Percentiles rank a stretch among this genome's conserved stretches.
Evolutionary conservation across 176 grass and related monocot species (phyloP).

Genomic region (Pharus latifolius): DNA sequence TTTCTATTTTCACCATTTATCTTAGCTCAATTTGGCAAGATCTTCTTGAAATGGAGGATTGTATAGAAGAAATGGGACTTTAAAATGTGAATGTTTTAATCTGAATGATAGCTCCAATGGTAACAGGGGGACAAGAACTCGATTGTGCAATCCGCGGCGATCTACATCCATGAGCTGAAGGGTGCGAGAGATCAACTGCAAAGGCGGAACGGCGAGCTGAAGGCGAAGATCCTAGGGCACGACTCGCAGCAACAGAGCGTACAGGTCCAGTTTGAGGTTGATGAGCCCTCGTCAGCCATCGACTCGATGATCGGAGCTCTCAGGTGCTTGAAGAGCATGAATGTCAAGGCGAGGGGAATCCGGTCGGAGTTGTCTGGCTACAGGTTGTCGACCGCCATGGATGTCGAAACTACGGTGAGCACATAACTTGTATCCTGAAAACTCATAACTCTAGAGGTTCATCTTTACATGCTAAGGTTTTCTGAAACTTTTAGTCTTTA

Average conservation of each 20-base stretch:
- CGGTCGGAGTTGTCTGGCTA: slow-evolving; percentile 22
- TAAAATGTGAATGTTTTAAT: too few species aligned
- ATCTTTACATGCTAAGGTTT: not conserved
- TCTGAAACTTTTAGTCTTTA: not conserved
- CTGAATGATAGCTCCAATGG: not conserved
- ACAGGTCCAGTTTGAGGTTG: slow-evolving; percentile 56
- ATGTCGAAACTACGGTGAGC: slow-evolving; percentile 65
- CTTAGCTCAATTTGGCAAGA: too few species aligned
- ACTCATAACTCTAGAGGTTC: not conserved
- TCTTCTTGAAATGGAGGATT: too few species aligned
- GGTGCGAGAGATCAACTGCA: slow-evolving; percentile 36
- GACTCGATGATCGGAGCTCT: slow-evolving; percentile 78
- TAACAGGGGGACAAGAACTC: slow-evolving; percentile 72
- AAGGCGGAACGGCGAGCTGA: slow-evolving; percentile 49
- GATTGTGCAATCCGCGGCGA: slow-evolving; percentile 59
- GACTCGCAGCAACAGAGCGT: slow-evolving; percentile 28
- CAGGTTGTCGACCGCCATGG: slow-evolving; percentile 41
- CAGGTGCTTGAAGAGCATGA: slow-evolving; percentile 49
- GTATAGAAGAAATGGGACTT: too few species aligned
- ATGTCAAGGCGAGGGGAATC: slow-evolving; percentile 52
- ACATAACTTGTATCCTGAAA: not conserved
- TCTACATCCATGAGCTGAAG: slow-evolving; percentile 56
- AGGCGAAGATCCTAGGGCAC: slow-evolving; percentile 43
- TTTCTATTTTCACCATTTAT: too few species aligned
- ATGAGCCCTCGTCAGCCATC: slow-evolving; percentile 41